Evolutionary conservation across 495 filamentous ascomycete species (phyloP), one percentile per base, ranked within the genome.

Genomic region (Neurospora sp.): DNA sequence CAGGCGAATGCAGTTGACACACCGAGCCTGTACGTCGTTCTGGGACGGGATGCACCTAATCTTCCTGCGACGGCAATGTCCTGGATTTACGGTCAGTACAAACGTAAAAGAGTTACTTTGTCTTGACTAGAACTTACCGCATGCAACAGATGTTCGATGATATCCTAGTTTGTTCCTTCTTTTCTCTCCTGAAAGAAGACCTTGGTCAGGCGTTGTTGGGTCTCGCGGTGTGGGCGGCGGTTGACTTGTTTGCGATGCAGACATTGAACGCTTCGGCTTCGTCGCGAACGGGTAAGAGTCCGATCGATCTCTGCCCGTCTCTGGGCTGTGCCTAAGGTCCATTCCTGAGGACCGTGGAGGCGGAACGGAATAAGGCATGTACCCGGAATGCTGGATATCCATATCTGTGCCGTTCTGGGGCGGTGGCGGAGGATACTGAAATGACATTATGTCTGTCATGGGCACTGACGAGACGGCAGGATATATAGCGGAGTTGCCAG

Each of bases 131-230:
- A 42, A 90, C 94, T 90, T 87, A 99, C 96, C 92, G 86, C 96
- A 99, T 75, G 96, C 96, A 80, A 98, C 93, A 71, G 96, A 97
- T 42, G 94, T 98, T 72, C 96, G 90, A 85, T 98, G 95, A 81
- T 99, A 99, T 39, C 96, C 96, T 70, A 99, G 86, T 82, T 97
- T 98, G 81, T 98, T 99, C 76, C 96, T 91, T 81, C 92, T 91
- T 83, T 96, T 97, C 77, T 97, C 94, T 53, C 84, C 86, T 42
- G 89, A 84, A 82, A 84, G 81, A 82, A 77, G 44, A 70, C 82
- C 81, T 69, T 76, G 75, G 7, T 61, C 69, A 8, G 75, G n/a
- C 4, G 78, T 70, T 27, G 71, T 59, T 39, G 73, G 69, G 70
- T 79, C 76, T 22, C 75, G 75, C 6, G 73, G 73, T 22, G 76